A percentile compares a stretch with the other conserved stretches of the same genome.
phyloP scores from a whole-genome alignment of 2,329 filamentous ascomycete species.

The Microcera coccophila region DNA sequence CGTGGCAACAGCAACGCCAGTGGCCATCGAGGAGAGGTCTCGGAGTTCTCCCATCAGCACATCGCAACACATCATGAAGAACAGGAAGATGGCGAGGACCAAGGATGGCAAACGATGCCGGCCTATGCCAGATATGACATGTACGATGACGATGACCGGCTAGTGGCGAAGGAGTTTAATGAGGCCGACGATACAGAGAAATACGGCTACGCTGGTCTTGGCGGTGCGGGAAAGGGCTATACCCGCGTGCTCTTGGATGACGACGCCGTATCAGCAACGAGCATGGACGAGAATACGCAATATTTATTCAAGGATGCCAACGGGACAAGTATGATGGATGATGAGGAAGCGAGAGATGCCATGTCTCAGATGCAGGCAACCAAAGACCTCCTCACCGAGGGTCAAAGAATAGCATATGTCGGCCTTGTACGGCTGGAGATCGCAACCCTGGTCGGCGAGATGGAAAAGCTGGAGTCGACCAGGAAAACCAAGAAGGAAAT shows the following conservation, averaged over 20 bases:
- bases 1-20: constrained; percentile 40
- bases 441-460: constrained; percentile 67
- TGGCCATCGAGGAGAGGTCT: constrained; percentile 39
- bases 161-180: constrained; percentile 78
- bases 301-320: constrained; percentile 82
- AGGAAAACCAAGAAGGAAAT: constrained; percentile 70
- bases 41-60: constrained; percentile 90
- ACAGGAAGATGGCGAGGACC: constrained; percentile 52
- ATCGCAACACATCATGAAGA: constrained; percentile 56
- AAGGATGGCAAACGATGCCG: constrained; percentile 93
- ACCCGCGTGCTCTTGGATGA: constrained; percentile 94
- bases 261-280: constrained; percentile 88
- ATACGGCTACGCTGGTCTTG: constrained; percentile 70
- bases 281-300: constrained; percentile 94
- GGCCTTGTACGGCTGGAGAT: constrained; percentile 81
- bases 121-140: constrained; percentile 89
- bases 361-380: constrained; percentile 91
- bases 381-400: constrained; percentile 90
- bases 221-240: constrained; percentile 91
- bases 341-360: constrained; percentile 81
- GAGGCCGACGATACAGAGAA: constrained; percentile 61
- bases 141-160: constrained; percentile 87
- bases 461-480: constrained; percentile 58
- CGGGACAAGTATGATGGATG: constrained; percentile 58
- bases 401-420: constrained; percentile 93